Conservation (phyloP, 2,329 filamentous ascomycete genomes). For the Pseudogymnoascus sp. region DNA sequence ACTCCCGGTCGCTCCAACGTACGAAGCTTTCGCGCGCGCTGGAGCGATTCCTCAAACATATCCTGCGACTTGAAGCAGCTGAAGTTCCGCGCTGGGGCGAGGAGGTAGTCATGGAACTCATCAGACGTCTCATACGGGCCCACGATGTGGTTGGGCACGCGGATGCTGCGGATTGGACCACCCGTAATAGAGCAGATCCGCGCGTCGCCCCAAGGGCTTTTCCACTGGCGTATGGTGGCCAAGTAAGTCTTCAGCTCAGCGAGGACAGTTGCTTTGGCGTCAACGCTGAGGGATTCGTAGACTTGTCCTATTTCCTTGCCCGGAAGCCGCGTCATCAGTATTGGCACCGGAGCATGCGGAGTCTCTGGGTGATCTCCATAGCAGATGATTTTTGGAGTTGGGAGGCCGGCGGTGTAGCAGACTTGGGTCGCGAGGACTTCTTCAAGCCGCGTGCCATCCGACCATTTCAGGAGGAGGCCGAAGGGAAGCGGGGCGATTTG, state of each 20-base stretch:
- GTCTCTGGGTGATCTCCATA: constrained; percentile 30
- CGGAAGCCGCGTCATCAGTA: constrained; percentile 36
- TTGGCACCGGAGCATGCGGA: constrained; percentile 28
- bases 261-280: constrained; percentile 29
- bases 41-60: constrained; percentile 12
- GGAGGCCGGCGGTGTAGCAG: constrained; percentile 29
- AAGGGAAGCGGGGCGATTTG: constrained; percentile 33
- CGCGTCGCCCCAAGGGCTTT: constrained; percentile 20
- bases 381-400: constrained; percentile 29
- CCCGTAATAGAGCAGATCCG: constrained; percentile 18
- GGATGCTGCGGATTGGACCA: constrained; percentile 19
- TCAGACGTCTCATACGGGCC: constrained; percentile 17
- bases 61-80: constrained; percentile 10
- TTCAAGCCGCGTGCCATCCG: constrained; percentile 30
- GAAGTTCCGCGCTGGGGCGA: constrained; percentile 14
- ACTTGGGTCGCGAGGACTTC: constrained; percentile 32
- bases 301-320: constrained; percentile 29
- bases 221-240: constrained; percentile 31
- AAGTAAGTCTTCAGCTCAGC: constrained; percentile 31
- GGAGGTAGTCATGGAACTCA: constrained; percentile 20
- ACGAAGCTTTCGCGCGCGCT: constrained; percentile 14
- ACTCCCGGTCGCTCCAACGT: constrained; percentile 16
- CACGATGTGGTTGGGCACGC: constrained; percentile 17
- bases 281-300: constrained; percentile 22
- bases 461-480: constrained; percentile 34